Evolutionary conservation across 2,329 filamentous ascomycete genomes (phyloP).

Genomic region (Diaporthe ampelina): DNA sequence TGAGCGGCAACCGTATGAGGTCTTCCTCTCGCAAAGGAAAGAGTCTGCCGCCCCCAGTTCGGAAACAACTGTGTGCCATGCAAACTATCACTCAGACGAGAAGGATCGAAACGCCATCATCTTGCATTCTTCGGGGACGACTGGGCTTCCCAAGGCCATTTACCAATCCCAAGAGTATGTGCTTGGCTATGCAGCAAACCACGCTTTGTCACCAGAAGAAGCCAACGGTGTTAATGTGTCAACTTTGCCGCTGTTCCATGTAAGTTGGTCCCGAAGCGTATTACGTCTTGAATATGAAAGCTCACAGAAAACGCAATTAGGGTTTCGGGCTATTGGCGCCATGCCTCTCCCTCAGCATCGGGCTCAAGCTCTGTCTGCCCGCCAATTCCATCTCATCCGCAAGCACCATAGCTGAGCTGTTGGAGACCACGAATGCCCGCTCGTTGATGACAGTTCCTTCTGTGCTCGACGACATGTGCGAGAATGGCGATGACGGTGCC

Average conservation of each 20-base stretch:
- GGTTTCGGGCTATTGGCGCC: not conserved
- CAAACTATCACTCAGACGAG: not conserved
- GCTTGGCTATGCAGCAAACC: not conserved
- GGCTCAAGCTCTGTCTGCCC: not conserved
- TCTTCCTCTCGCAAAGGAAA: not conserved
- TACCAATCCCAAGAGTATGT: not conserved
- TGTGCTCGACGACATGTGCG: conserved; percentile 8
- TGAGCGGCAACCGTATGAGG: not conserved
- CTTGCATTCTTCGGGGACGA: not conserved
- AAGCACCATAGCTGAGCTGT: not conserved
- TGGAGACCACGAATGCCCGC: not conserved
- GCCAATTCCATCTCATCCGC: not conserved
- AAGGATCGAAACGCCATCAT: not conserved
- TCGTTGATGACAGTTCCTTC: conserved; percentile 10
- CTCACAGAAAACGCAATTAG: not conserved
- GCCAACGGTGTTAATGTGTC: not conserved
- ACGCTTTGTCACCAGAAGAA: not conserved
- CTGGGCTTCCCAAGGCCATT: not conserved
- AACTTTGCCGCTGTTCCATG: conserved; percentile 6
- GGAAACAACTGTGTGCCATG: not conserved
- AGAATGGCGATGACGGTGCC: not conserved
- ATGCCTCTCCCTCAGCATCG: not conserved
- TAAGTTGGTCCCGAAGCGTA: not conserved
- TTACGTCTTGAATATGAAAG: not conserved
- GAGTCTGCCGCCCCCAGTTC: not conserved